Evolutionary conservation across 441 rosid genomes (phyloP).

Genomic region (Sinapis alba): DNA sequence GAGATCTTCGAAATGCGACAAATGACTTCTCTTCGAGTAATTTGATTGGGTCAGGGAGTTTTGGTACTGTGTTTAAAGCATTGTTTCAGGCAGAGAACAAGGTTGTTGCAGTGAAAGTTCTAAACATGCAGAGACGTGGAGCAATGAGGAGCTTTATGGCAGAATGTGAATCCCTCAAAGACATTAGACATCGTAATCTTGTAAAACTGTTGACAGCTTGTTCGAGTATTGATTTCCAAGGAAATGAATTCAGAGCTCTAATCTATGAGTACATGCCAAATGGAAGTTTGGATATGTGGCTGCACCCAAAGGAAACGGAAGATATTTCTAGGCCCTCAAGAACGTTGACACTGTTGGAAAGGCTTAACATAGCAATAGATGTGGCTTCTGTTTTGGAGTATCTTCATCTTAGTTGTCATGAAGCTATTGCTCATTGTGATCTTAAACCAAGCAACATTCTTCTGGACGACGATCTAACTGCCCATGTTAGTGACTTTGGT

Average conservation of each 20-base stretch:
- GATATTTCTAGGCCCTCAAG: not conserved
- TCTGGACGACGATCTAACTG: constrained; percentile 13
- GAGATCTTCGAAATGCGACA: not conserved
- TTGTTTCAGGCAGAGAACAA: not conserved
- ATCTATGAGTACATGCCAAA: not conserved
- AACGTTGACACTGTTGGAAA: constrained; percentile 19
- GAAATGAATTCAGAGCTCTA: not conserved
- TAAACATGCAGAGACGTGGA: not conserved
- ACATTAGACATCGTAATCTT: not conserved
- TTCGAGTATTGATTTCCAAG: not conserved
- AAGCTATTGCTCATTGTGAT: constrained; percentile 27
- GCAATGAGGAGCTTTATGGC: not conserved
- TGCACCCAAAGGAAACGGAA: not conserved
- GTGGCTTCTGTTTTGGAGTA: constrained; percentile 38
- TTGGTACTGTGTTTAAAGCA: not conserved
- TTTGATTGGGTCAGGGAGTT: not conserved
- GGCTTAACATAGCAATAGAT: constrained; percentile 19
- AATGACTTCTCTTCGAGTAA: not conserved
- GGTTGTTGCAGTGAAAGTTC: not conserved
- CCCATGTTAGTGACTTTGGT: constrained; percentile 39
- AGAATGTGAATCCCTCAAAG: not conserved
- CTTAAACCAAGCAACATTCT: constrained; percentile 36
- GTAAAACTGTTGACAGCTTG: not conserved
- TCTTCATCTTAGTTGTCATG: constrained; percentile 17
- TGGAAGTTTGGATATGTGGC: not conserved